Evolutionary conservation across 345 rosid species (phyloP).

Genomic region (Bruguiera gymnorhiza): DNA sequence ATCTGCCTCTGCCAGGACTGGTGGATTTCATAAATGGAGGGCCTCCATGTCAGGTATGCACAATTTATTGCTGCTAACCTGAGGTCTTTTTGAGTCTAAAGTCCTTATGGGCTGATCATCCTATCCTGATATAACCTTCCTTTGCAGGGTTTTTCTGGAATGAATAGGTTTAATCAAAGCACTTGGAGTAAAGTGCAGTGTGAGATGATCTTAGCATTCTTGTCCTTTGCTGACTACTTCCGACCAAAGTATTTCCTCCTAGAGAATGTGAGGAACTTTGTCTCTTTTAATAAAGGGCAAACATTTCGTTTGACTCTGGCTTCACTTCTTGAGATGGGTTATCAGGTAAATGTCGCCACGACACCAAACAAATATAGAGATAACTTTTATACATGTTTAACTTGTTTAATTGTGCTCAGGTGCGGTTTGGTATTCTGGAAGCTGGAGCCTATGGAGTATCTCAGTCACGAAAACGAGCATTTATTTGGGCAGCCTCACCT

Average conservation of each 20-base stretch:
- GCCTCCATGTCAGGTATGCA: constrained; percentile 85
- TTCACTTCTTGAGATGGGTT: constrained; percentile 56
- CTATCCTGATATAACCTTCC: not conserved
- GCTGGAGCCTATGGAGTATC: constrained; percentile 92
- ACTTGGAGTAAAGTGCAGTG: constrained; percentile 84
- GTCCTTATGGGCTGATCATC: not conserved
- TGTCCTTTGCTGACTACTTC: constrained; percentile 80
- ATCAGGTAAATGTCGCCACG: constrained; percentile 34
- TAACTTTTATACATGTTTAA: not conserved
- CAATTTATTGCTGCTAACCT: not conserved
- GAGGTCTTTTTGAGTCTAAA: not conserved
- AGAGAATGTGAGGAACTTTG: constrained; percentile 86
- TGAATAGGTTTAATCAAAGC: constrained; percentile 77
- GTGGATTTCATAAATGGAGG: constrained; percentile 96
- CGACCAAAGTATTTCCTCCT: constrained; percentile 84
- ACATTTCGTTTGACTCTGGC: constrained; percentile 79
- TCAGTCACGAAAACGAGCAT: constrained; percentile 84
- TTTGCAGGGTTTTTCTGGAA: constrained; percentile 82
- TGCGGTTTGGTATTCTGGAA: constrained; percentile 88
- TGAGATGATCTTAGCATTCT: constrained; percentile 51
- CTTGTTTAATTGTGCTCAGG: constrained; percentile 36
- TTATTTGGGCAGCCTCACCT: constrained; percentile 94
- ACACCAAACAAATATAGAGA: not conserved
- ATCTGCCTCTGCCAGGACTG: constrained; percentile 53
- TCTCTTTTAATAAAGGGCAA: constrained; percentile 77